Conservation (phyloP, 2,329 filamentous ascomycete species). For the Phialemonium atrogriseum region DNA sequence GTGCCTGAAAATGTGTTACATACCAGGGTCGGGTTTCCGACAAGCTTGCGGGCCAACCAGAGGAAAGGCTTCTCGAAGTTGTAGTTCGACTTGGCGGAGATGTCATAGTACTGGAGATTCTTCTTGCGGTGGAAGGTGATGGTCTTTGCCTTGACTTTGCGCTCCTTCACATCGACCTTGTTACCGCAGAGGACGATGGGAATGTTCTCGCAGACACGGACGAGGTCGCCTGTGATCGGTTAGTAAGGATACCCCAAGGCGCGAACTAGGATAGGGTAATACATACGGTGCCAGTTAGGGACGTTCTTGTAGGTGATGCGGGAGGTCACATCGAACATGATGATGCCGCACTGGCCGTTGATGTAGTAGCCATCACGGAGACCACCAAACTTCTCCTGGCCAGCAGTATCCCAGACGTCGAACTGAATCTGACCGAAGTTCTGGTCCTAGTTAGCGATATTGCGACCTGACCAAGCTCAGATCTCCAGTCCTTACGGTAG, state of each 20-base stretch:
- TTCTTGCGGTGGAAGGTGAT: conserved; percentile 99
- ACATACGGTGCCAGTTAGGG: conserved; percentile 99
- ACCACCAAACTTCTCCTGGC: conserved; percentile 99
- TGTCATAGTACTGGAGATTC: conserved; percentile 99
- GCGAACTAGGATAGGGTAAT: conserved; percentile 3
- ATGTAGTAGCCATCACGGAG: conserved; percentile 99
- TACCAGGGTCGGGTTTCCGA: conserved; percentile 83
- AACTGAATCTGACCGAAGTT: conserved; percentile 97
- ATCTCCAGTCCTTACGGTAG: conserved; percentile 66
- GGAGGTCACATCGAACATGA: conserved; percentile 99
- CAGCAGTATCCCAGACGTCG: conserved; percentile 98
- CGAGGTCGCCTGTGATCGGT: conserved; percentile 67
- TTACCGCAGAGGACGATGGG: conserved; percentile 97
- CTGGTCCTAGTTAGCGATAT: conserved; percentile 33
- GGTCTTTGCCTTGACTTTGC: conserved; percentile 99
- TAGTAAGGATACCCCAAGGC: conserved; percentile 8
- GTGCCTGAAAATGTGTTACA: conserved; percentile 25
- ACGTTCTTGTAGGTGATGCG: conserved; percentile 99
- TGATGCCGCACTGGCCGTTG: conserved; percentile 99
- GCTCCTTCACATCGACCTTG: conserved; percentile 99
- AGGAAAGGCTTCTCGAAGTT: conserved; percentile 99
- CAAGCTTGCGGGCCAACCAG: conserved; percentile 97
- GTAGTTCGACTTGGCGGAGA: conserved; percentile 99
- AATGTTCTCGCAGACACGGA: conserved; percentile 98
- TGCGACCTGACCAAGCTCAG: background rate